These are phyloP conservation scores for Centaurea solstitialis DNA, from an alignment of 129 eudicot species.

Conservation along the genomic window DNA sequence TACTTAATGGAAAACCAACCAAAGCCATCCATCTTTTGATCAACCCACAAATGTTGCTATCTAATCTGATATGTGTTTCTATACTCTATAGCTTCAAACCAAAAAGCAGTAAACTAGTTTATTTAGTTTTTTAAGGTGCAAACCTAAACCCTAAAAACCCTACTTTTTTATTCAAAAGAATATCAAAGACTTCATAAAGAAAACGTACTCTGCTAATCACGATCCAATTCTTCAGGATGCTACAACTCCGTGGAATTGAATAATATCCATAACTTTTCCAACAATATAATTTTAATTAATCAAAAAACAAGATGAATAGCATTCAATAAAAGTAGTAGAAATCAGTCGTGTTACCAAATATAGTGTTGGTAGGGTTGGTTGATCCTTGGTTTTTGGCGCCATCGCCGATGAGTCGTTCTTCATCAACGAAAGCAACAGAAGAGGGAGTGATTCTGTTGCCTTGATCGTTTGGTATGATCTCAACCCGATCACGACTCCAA, in stretches of 20 bases:
- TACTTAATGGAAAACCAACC: no score
- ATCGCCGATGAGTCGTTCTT: conserved; percentile 18
- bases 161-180: no score
- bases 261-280: not conserved
- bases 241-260: not conserved
- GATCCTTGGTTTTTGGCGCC: conserved; percentile 14
- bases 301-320: not conserved
- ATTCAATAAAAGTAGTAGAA: not conserved
- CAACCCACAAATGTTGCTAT: not conserved
- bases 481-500: not conserved
- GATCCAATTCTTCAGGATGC: no score
- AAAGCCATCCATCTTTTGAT: not conserved
- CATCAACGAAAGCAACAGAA: conserved; percentile 17
- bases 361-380: conserved; percentile 13
- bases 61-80: not conserved
- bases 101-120: not conserved
- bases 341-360: not conserved
- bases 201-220: no score
- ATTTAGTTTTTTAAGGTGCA: no score
- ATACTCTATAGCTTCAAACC: not conserved
- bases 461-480: conserved; percentile 24
- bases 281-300: not conserved
- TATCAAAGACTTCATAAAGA: no score
- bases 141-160: not conserved
- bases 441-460: conserved; percentile 22